Conservation (phyloP, 805 yeast species). For the Metschnikowia noctiluminum region DNA sequence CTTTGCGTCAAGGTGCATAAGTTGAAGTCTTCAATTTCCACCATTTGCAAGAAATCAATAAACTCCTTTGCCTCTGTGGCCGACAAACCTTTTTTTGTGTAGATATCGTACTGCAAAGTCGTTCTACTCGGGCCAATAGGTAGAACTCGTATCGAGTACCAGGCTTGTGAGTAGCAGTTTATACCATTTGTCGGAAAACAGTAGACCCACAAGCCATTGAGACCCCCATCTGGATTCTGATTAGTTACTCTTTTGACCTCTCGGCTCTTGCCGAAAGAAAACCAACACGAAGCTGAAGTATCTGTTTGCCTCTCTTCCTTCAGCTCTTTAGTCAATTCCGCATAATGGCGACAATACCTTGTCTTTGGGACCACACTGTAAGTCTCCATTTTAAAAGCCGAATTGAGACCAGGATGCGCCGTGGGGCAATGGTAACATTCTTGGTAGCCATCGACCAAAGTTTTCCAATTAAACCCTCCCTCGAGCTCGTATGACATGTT, state of each 20-base stretch:
- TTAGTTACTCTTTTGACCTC: slow-evolving; percentile 26
- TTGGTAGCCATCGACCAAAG: slow-evolving; percentile 65
- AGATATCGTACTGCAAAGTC: slow-evolving; percentile 57
- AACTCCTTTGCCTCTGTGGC: slow-evolving; percentile 55
- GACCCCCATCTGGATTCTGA: slow-evolving; percentile 56
- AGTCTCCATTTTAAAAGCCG: slow-evolving; percentile 62
- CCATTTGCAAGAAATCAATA: slow-evolving; percentile 60
- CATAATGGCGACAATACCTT: slow-evolving; percentile 60
- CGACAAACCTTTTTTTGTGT: slow-evolving; percentile 55
- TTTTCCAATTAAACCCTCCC: slow-evolving; percentile 64
- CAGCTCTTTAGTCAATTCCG: slow-evolving; percentile 43
- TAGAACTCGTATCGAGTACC: slow-evolving; percentile 59
- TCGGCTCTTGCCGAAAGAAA: slow-evolving; percentile 44
- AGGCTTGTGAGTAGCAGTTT: slow-evolving; percentile 64
- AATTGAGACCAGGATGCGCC: slow-evolving; percentile 58
- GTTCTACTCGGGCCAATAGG: slow-evolving; percentile 54
- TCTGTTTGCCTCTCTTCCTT: slow-evolving; percentile 13
- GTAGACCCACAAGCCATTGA: slow-evolving; percentile 62
- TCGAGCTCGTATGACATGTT: slow-evolving; percentile 63
- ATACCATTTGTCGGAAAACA: slow-evolving; percentile 58
- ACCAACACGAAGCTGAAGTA: slow-evolving; percentile 39
- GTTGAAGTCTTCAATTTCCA: slow-evolving; percentile 58
- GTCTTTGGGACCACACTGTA: slow-evolving; percentile 59
- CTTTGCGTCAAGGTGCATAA: slow-evolving; percentile 58
- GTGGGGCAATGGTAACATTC: slow-evolving; percentile 70